Evolutionary conservation across 192 early-diverging fungal species (phyloP).

Genomic region (Coemansia sp.): DNA sequence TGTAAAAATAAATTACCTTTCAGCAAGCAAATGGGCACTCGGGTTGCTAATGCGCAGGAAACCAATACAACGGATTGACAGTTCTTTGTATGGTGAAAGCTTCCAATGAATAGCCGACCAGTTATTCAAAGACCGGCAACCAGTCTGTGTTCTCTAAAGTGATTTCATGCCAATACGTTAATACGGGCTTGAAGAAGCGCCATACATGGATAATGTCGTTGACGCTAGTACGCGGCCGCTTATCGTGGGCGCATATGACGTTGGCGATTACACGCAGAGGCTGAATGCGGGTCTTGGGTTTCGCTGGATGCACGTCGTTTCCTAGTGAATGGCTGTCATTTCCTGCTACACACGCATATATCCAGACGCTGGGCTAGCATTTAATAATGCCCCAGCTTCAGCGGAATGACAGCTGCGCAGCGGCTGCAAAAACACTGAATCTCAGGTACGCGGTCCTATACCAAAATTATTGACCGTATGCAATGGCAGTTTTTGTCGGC

Average conservation of each 20-base stretch:
- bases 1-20: background rate
- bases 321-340: background rate
- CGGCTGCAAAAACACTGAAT: slow-evolving; percentile 2
- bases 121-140: slow-evolving; percentile 13
- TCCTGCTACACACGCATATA: background rate
- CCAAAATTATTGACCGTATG: slow-evolving; percentile 31
- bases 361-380: slow-evolving; percentile 11
- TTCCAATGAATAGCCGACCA: slow-evolving; percentile 2
- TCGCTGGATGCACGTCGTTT: background rate
- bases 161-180: slow-evolving; percentile 29
- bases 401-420: slow-evolving; percentile 33
- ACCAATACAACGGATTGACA: slow-evolving; percentile 3
- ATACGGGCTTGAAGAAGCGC: slow-evolving; percentile 8
- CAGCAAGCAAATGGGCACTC: background rate
- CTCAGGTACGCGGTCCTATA: background rate
- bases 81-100: slow-evolving; percentile 3
- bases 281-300: background rate
- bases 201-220: background rate
- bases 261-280: background rate
- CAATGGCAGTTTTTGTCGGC: slow-evolving; percentile 24
- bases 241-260: background rate
- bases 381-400: slow-evolving; percentile 37
- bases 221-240: background rate
- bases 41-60: slow-evolving; percentile 1
- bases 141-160: slow-evolving; percentile 11